Percentiles rank a stretch among this genome's conserved stretches.
Evolutionary conservation across 441 rosid genomes (phyloP).

Genomic region (Croton laevigatus): DNA sequence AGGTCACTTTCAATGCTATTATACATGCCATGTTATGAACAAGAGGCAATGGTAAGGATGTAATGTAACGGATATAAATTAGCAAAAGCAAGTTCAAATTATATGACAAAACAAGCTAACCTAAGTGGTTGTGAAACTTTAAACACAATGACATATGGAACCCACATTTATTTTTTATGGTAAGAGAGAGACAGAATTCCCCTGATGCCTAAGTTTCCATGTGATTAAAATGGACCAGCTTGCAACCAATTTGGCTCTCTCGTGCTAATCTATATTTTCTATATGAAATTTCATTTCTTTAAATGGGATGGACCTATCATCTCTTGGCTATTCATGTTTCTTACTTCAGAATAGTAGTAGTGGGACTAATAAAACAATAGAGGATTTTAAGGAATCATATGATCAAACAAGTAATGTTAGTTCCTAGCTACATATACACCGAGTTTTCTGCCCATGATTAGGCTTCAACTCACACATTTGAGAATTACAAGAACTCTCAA

Average conservation of each 20-base stretch:
- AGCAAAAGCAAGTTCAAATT: background rate
- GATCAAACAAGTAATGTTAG: background rate
- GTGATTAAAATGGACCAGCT: background rate
- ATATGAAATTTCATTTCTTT: background rate
- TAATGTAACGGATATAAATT: background rate
- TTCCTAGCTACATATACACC: background rate
- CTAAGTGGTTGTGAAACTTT: background rate
- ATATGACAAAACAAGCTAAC: background rate
- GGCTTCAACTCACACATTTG: background rate
- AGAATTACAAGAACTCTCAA: background rate
- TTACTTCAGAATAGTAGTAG: background rate
- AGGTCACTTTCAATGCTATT: conserved; percentile 2
- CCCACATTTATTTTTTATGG: background rate
- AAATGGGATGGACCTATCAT: background rate
- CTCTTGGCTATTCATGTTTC: background rate
- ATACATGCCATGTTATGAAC: conserved; percentile 9
- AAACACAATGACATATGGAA: background rate
- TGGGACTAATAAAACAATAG: background rate
- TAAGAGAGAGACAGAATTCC: background rate
- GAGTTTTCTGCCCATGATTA: background rate
- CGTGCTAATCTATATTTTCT: background rate
- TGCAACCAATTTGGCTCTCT: background rate
- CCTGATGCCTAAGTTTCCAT: background rate
- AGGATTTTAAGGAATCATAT: background rate
- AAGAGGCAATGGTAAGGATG: conserved; percentile 12